Conservation (phyloP, 2,329 filamentous ascomycete genomes). For the Microthyrium microscopicum region DNA sequence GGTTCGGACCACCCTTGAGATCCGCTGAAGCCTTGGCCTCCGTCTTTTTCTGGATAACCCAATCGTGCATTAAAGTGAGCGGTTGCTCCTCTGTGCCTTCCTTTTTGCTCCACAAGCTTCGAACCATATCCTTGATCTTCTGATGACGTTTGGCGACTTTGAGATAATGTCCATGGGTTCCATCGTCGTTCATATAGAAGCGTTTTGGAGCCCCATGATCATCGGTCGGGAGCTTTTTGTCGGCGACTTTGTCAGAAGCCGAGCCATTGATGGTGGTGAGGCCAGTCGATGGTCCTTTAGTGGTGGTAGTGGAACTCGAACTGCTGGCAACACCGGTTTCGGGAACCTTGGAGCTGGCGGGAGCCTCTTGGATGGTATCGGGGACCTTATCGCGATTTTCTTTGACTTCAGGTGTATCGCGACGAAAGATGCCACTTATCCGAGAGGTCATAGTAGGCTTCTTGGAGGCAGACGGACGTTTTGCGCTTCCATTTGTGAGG, state of each 20-base stretch:
- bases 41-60: constrained; percentile 83
- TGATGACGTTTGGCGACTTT: constrained; percentile 85
- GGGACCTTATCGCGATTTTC: constrained; percentile 10
- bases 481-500: constrained; percentile 13
- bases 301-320: not conserved
- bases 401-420: constrained; percentile 10
- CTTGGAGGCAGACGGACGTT: constrained; percentile 10
- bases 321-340: no score
- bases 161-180: constrained; percentile 72
- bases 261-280: no score
- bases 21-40: constrained; percentile 62
- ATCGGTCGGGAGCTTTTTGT: constrained; percentile 10
- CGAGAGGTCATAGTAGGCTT: constrained; percentile 27
- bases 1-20: constrained; percentile 58
- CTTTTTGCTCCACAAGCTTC: constrained; percentile 64
- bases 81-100: constrained; percentile 57
- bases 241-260: constrained; percentile 2
- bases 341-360: no score
- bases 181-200: constrained; percentile 44
- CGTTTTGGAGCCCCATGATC: constrained; percentile 20
- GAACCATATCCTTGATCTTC: constrained; percentile 84
- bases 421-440: constrained; percentile 22
- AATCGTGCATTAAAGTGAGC: constrained; percentile 81
- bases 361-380: no score
- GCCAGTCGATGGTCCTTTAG: no score